Base-by-base conservation (phyloP, 768 basidiomycete species). In the Sarcomyxa edulis region DNA sequence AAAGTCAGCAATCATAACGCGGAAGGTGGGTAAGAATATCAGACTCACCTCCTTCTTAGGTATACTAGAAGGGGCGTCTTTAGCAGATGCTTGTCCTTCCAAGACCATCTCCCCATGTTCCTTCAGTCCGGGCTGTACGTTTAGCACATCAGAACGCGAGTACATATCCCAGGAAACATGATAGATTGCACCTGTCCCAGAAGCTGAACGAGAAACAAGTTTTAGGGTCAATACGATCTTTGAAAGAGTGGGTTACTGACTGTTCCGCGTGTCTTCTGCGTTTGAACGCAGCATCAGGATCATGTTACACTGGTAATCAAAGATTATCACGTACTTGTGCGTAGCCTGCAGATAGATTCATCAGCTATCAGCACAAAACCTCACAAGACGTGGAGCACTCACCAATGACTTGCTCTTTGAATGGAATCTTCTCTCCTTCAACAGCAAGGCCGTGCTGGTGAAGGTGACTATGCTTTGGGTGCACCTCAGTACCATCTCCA, bases 321-420 rank as follows among this genome's bases (percentile, higher is more conserved):
- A 5, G 12, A n/a, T n/a, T 2, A 1, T 19, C 8, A 20, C 48
- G 16, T 30, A 62, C 66, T 55, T 64, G 60, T 8, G 64, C 62
- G 20, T 54, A 59, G 16, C 62, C 62, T 61, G n/a, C n/a, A n/a
- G 31, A 28, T 21, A 10, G 26, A 11, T 32, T 12, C 7, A 20
- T 6, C 33, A 11, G 21, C 37, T n/a, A 25, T 26, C 20, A 40
- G 14, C 37, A 15, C 22, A 36, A 26, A 41, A 24, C 26, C 39
- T 26, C 16, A 43, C 39, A 27, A 19, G 18, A 45, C 15, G 25
- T 50, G n/a, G 11, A 35, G 19, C 12, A 15, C 30, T 10, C 43
- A 76, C 78, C 78, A 32, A 78, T 68, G 6, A 78, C 72, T 41
- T 63, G 67, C 32, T 81, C 76, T 52, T 77, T 80, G 61, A 79